Conservation (phyloP, 2,329 filamentous ascomycete species). For the Waltergamsia citrina region DNA sequence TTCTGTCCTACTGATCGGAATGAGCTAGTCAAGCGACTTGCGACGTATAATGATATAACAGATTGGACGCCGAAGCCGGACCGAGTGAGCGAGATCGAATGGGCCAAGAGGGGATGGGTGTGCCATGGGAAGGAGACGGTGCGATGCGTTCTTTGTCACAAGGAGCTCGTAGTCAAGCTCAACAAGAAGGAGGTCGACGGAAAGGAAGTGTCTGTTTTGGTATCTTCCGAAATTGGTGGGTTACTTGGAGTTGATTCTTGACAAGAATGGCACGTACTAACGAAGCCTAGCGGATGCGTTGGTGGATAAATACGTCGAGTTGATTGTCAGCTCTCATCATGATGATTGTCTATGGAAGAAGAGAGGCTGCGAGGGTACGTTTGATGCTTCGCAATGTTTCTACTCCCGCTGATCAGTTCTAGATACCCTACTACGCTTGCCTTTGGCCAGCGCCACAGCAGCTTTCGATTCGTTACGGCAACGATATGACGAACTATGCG, state of each 20-base stretch:
- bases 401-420: conserved; percentile 9
- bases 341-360: conserved; percentile 80
- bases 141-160: conserved; percentile 74
- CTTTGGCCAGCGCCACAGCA: conserved; percentile 50
- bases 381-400: too few relatives aligned
- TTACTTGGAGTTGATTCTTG: too few relatives aligned
- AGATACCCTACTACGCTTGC: conserved; percentile 52
- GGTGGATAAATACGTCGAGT: conserved; percentile 63
- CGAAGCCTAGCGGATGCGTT: conserved; percentile 61
- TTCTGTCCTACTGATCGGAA: conserved; percentile 83
- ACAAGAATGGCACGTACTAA: too few relatives aligned
- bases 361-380: conserved; percentile 73
- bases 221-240: conserved; percentile 49
- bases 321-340: conserved; percentile 67
- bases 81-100: conserved; percentile 77
- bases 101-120: conserved; percentile 89
- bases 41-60: conserved; percentile 84
- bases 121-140: conserved; percentile 79
- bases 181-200: conserved; percentile 49
- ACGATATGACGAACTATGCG: conserved; percentile 56
- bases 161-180: conserved; percentile 75
- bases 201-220: conserved; percentile 40
- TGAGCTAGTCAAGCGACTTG: conserved; percentile 70
- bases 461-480: conserved; percentile 49
- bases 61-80: conserved; percentile 92